Percentiles rank a stretch among this genome's conserved stretches.
Evolutionary conservation across 805 yeast genomes (phyloP).

Genomic region (Starmerella apis): DNA sequence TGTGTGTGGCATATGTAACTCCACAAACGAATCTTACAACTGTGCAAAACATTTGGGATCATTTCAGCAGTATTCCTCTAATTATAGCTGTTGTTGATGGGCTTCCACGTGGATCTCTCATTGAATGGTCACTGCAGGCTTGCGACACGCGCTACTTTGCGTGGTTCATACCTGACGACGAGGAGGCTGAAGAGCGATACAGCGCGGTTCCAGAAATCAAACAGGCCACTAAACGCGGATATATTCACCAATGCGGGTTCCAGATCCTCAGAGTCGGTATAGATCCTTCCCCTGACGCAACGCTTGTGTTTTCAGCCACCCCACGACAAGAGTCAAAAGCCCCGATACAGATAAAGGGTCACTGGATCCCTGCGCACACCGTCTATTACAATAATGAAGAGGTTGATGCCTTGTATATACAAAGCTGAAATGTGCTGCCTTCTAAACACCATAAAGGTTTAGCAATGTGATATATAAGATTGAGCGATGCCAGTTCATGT

Average conservation of each 20-base stretch:
- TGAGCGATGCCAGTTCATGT: too few relatives aligned
- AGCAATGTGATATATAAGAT: too few relatives aligned
- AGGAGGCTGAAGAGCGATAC: conserved; percentile 23
- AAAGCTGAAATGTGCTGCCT: neutral
- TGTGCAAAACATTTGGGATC: conserved; percentile 16
- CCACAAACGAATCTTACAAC: conserved; percentile 14
- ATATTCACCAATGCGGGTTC: conserved; percentile 17
- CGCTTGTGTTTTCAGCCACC: neutral
- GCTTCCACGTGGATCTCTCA: conserved; percentile 28
- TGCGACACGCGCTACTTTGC: conserved; percentile 20
- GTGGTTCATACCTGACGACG: conserved; percentile 21
- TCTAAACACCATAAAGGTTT: too few relatives aligned
- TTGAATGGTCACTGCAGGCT: conserved; percentile 28
- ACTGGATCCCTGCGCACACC: conserved; percentile 8
- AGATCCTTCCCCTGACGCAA: neutral
- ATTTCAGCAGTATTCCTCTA: conserved; percentile 16
- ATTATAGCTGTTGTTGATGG: conserved; percentile 22
- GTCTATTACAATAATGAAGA: conserved; percentile 1
- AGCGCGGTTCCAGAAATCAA: conserved; percentile 16
- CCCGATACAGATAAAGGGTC: neutral
- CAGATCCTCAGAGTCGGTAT: conserved; percentile 7
- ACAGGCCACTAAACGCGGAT: neutral
- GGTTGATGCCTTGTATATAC: conserved; percentile 10
- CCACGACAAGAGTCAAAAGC: neutral
- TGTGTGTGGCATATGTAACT: conserved; percentile 49